phyloP scores from a whole-genome alignment of 192 early-diverging fungal species.

The Umbelopsis ramanniana region DNA sequence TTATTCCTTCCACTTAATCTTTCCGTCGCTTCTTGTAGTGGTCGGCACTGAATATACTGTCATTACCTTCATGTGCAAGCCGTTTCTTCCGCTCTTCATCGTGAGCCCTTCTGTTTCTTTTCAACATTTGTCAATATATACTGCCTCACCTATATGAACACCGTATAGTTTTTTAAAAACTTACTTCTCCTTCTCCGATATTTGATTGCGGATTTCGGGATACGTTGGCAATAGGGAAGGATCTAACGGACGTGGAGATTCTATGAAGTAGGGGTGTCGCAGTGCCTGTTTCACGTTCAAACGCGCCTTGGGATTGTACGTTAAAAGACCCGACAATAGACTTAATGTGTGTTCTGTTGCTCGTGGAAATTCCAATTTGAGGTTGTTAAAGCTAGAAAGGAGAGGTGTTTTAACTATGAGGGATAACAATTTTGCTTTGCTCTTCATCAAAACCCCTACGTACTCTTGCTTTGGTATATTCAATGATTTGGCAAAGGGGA shows the following conservation, averaged over 20 bases:
- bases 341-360: constrained; percentile 56
- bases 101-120: constrained; percentile 29
- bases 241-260: constrained; percentile 60
- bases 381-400: constrained; percentile 54
- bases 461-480: constrained; percentile 62
- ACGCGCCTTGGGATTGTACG: constrained; percentile 73
- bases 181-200: constrained; percentile 44
- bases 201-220: constrained; percentile 57
- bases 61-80: constrained; percentile 25
- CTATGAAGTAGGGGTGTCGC: constrained; percentile 75
- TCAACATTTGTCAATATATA: background rate
- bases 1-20: background rate
- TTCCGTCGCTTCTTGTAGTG: constrained; percentile 12
- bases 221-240: constrained; percentile 59
- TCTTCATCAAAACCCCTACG: background rate
- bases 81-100: constrained; percentile 40
- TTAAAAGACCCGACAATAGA: constrained; percentile 71
- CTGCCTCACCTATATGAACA: background rate
- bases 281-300: constrained; percentile 68
- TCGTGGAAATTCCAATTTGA: constrained; percentile 57
- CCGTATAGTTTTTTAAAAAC: background rate
- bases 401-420: background rate
- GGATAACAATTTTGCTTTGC: background rate
- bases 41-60: constrained; percentile 5
- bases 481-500: constrained; percentile 66